Evolutionary conservation across 768 basidiomycete species (phyloP).

Genomic region (Suillus plorans): DNA sequence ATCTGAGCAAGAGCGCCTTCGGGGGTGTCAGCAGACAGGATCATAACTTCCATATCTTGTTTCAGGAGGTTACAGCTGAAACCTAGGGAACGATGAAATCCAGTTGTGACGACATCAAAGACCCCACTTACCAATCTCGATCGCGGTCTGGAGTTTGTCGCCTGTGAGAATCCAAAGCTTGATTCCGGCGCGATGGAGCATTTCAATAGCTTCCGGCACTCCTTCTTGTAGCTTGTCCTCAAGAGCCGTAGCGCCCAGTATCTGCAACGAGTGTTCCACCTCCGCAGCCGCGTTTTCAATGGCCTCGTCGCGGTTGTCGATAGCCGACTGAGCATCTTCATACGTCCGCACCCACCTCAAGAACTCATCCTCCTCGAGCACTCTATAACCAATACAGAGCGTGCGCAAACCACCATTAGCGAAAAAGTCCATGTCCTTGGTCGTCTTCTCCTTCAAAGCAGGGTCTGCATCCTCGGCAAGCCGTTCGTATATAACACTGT

Average conservation of each 20-base stretch:
- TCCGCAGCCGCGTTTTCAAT: slow-evolving; percentile 84
- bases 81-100: slow-evolving; percentile 32
- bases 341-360: slow-evolving; percentile 74
- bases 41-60: slow-evolving; percentile 96
- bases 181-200: slow-evolving; percentile 89
- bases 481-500: slow-evolving; percentile 90
- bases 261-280: slow-evolving; percentile 79
- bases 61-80: slow-evolving; percentile 96
- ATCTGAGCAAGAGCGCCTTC: slow-evolving; percentile 82
- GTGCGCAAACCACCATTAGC: slow-evolving; percentile 93
- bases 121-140: slow-evolving; percentile 73
- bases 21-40: slow-evolving; percentile 79
- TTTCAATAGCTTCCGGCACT: slow-evolving; percentile 94
- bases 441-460: slow-evolving; percentile 71
- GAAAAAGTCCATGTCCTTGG: slow-evolving; percentile 87
- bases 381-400: slow-evolving; percentile 82
- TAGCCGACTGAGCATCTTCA: slow-evolving; percentile 77
- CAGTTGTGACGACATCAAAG: neutral
- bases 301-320: slow-evolving; percentile 84
- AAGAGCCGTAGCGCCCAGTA: slow-evolving; percentile 92
- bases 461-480: slow-evolving; percentile 76
- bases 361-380: slow-evolving; percentile 83
- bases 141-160: slow-evolving; percentile 97
- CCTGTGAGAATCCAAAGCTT: slow-evolving; percentile 98
- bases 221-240: slow-evolving; percentile 98